A percentile compares a stretch with the other conserved stretches of the same genome.
Conservation (phyloP, 2,329 filamentous ascomycete genomes). For the Apiospora hydei region DNA sequence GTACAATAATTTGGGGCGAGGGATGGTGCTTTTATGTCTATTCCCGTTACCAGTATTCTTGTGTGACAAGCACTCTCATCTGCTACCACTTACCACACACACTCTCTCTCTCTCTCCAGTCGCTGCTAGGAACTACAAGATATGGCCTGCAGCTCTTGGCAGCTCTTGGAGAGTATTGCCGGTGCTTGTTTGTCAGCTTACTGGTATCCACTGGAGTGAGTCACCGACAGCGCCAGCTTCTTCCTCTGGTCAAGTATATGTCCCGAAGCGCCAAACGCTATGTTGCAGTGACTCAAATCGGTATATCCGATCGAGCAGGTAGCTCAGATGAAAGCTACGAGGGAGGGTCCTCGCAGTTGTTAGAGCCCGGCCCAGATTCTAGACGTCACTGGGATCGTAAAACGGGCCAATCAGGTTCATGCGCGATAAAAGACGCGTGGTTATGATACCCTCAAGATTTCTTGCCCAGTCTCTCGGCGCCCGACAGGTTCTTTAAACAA, state of each 20-base stretch:
- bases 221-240: background rate
- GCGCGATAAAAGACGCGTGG: background rate
- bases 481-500: constrained; percentile 43
- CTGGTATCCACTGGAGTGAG: constrained; percentile 7
- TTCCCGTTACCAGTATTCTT: background rate
- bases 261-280: background rate
- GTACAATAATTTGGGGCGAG: background rate
- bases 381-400: background rate
- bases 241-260: background rate
- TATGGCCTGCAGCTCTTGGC: background rate
- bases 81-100: background rate
- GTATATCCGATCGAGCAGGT: background rate
- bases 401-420: background rate
- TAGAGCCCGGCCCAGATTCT: background rate
- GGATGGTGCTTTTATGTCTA: background rate
- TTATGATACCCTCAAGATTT: background rate
- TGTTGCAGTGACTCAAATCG: background rate
- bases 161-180: background rate
- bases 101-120: too few species aligned
- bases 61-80: background rate
- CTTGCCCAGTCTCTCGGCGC: background rate
- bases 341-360: too few species aligned
- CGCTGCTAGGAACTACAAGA: background rate
- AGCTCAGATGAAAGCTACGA: background rate
- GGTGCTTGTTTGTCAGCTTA: background rate